Percentiles rank a stretch among this genome's conserved stretches.
These are phyloP conservation scores for Earliella scabrosa DNA, from an alignment of 1,284 basidiomycete genomes.

Conservation along the genomic window DNA sequence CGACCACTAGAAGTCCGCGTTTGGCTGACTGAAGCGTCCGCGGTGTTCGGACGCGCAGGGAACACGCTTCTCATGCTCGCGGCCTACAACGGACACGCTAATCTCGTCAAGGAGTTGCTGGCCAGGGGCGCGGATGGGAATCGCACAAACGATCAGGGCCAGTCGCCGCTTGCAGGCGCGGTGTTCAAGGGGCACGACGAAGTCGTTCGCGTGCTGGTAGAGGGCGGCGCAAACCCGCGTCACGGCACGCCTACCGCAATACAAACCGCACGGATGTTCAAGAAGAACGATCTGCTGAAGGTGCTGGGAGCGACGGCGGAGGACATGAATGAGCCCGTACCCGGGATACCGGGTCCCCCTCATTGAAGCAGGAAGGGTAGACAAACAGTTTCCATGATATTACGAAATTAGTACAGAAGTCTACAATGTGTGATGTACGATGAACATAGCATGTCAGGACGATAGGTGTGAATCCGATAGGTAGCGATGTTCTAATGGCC, in stretches of 20 bases:
- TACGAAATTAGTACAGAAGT: slow-evolving; percentile 13
- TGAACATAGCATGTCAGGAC: not conserved
- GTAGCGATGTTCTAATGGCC: slow-evolving; percentile 20
- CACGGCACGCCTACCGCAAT: slow-evolving; percentile 76
- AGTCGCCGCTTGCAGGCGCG: slow-evolving; percentile 83
- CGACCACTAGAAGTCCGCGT: no score
- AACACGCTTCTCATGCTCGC: slow-evolving; percentile 86
- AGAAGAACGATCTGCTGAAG: slow-evolving; percentile 54
- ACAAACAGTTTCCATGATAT: not conserved
- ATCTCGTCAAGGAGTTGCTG: slow-evolving; percentile 59
- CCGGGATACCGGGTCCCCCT: slow-evolving; percentile 28
- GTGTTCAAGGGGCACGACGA: slow-evolving; percentile 77
- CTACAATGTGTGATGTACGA: slow-evolving; percentile 8
- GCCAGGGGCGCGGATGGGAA: slow-evolving; percentile 68
- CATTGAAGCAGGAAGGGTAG: slow-evolving; percentile 1
- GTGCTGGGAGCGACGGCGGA: slow-evolving; percentile 59
- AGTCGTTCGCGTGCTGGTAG: slow-evolving; percentile 63
- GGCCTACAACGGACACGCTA: slow-evolving; percentile 75
- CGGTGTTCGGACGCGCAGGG: slow-evolving; percentile 44
- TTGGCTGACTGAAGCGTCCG: no score
- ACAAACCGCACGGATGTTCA: slow-evolving; percentile 73
- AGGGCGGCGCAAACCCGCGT: slow-evolving; percentile 71
- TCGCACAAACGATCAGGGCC: slow-evolving; percentile 74
- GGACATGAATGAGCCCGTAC: slow-evolving; percentile 42
- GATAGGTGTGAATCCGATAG: not conserved